phyloP scores from a whole-genome alignment of 805 yeast species.

The Saturnispora saitoi region DNA sequence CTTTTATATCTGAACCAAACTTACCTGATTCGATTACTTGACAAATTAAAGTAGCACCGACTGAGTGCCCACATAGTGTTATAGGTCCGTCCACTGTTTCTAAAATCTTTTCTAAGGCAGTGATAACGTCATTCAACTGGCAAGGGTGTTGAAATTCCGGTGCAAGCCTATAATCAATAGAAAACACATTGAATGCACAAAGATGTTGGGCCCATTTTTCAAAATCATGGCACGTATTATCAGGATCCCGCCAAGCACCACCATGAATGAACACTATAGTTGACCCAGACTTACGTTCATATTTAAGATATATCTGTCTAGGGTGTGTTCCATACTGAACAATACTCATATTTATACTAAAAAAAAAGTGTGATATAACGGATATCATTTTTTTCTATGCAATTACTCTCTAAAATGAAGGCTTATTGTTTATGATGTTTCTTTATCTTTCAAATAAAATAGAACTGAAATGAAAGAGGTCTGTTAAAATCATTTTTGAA shows the following conservation, averaged over 20 bases:
- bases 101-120: slow-evolving; percentile 29
- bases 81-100: slow-evolving; percentile 18
- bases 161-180: slow-evolving; percentile 56
- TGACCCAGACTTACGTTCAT: not conserved
- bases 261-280: slow-evolving; percentile 62
- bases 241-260: slow-evolving; percentile 80
- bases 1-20: slow-evolving; percentile 9
- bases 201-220: slow-evolving; percentile 18
- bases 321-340: not conserved
- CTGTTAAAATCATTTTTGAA: not conserved
- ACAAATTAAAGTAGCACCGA: slow-evolving; percentile 61
- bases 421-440: not conserved
- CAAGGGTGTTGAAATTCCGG: slow-evolving; percentile 43
- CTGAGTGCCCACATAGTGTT: slow-evolving; percentile 64
- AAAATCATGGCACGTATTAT: slow-evolving; percentile 52
- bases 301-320: not conserved
- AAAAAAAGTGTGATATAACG: not conserved
- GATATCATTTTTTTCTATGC: not conserved
- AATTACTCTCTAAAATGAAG: not conserved
- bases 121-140: slow-evolving; percentile 48
- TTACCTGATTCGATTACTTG: slow-evolving; percentile 35
- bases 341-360: not conserved
- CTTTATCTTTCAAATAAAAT: not conserved
- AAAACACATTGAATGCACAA: slow-evolving; percentile 20
- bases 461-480: not conserved